Conservation (phyloP, 2,329 filamentous ascomycete species). For the Macrophomina phaseolina region DNA sequence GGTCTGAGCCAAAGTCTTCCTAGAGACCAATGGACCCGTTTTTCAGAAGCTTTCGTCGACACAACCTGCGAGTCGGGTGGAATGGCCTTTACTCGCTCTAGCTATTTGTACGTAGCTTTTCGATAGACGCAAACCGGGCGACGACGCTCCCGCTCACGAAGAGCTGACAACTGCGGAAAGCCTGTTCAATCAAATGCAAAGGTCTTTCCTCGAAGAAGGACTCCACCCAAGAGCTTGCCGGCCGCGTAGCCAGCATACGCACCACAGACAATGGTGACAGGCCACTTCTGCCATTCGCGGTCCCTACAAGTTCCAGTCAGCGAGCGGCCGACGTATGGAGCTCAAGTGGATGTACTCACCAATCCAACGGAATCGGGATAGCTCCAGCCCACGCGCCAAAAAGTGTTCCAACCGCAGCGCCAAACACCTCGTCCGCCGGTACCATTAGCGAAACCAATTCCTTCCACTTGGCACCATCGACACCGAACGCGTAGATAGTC, state of each 20-base stretch:
- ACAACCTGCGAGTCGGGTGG: background rate
- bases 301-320: conserved; percentile 60
- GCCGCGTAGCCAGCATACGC: conserved; percentile 78
- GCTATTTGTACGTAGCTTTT: background rate
- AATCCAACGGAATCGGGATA: conserved; percentile 93
- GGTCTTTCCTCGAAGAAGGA: conserved; percentile 52
- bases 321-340: background rate
- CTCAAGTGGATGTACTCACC: conserved; percentile 55
- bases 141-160: too few relatives aligned
- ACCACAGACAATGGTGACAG: conserved; percentile 86
- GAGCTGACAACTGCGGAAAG: background rate
- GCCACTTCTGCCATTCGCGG: conserved; percentile 98
- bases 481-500: conserved; percentile 83
- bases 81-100: background rate
- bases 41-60: background rate
- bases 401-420: conserved; percentile 76
- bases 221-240: conserved; percentile 67
- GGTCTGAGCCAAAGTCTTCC: background rate
- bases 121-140: background rate
- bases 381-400: conserved; percentile 92
- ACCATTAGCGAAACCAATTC: conserved; percentile 70
- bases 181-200: conserved; percentile 48
- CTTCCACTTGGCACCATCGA: conserved; percentile 73
- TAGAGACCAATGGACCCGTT: background rate
- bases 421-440: conserved; percentile 84